A percentile compares a stretch with the other conserved stretches of the same genome.
phyloP scores from a whole-genome alignment of 768 basidiomycete species.

The Leccinellum albellum region DNA sequence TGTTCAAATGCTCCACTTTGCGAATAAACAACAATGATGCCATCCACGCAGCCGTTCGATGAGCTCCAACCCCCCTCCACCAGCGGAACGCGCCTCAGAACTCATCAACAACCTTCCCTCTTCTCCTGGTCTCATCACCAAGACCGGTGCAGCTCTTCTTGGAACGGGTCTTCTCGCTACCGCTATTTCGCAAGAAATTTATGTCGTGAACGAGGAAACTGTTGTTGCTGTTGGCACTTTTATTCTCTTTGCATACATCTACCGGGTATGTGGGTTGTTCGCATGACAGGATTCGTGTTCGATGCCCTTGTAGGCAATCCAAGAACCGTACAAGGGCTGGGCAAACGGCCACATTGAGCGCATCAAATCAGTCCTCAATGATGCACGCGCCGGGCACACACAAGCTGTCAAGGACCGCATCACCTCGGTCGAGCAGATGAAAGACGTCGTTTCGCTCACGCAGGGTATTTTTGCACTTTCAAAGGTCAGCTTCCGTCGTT shows the following conservation, averaged over 20 bases:
- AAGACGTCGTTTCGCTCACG: slow-evolving; percentile 91
- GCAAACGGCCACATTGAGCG: slow-evolving; percentile 83
- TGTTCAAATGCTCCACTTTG: slow-evolving; percentile 21
- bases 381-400: slow-evolving; percentile 85
- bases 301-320: slow-evolving; percentile 50
- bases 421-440: slow-evolving; percentile 86
- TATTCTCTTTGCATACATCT: slow-evolving; percentile 79
- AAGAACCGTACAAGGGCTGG: slow-evolving; percentile 90
- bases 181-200: slow-evolving; percentile 95
- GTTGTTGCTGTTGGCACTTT: slow-evolving; percentile 82
- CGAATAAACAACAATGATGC: slow-evolving; percentile 6
- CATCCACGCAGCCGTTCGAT: slow-evolving; percentile 53
- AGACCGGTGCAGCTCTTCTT: slow-evolving; percentile 89
- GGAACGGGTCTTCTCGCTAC: slow-evolving; percentile 86
- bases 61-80: slow-evolving; percentile 65
- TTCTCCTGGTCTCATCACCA: slow-evolving; percentile 85
- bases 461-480: slow-evolving; percentile 87
- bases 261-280: slow-evolving; percentile 51
- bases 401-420: slow-evolving; percentile 92
- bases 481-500: slow-evolving; percentile 51
- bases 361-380: slow-evolving; percentile 77
- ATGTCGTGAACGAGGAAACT: slow-evolving; percentile 96
- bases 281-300: slow-evolving; percentile 2
- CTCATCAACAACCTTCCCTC: slow-evolving; percentile 85
- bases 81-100: slow-evolving; percentile 83